Percentiles rank a stretch among this genome's conserved stretches.
Evolutionary conservation across 2,329 filamentous ascomycete species (phyloP).

Genomic region (Fusarium marasasianum): DNA sequence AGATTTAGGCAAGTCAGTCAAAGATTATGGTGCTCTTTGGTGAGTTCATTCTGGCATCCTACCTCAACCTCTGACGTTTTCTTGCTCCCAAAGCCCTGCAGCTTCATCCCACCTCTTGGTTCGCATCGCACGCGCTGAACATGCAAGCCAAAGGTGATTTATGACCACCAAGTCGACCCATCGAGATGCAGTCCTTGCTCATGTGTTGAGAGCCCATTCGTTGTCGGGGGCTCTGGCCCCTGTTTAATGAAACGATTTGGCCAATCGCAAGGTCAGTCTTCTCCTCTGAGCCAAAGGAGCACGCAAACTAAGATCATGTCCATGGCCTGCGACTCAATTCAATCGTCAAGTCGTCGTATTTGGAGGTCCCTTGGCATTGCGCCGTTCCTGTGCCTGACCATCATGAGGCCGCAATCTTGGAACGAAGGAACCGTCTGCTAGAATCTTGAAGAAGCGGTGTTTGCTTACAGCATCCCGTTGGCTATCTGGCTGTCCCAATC

Average conservation of each 20-base stretch:
- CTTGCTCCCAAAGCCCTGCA: slow-evolving; percentile 16
- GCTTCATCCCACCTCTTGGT: slow-evolving; percentile 4
- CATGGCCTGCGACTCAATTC: neutral
- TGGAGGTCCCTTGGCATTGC: neutral
- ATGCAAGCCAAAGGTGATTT: slow-evolving; percentile 25
- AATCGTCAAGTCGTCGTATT: slow-evolving; percentile 7
- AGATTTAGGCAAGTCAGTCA: neutral
- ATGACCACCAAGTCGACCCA: slow-evolving; percentile 26
- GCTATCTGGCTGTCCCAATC: neutral
- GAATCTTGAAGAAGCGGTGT: neutral
- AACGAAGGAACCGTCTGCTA: neutral
- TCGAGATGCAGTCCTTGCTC: slow-evolving; percentile 32
- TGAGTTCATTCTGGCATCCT: neutral
- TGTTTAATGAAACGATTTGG: slow-evolving; percentile 6
- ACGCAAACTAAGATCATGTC: neutral
- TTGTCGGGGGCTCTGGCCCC: slow-evolving; percentile 14
- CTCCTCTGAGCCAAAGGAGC: slow-evolving; percentile 3
- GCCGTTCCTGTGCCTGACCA: slow-evolving; percentile 14
- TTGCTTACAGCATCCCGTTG: neutral
- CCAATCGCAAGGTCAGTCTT: slow-evolving; percentile 29
- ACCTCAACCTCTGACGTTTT: neutral
- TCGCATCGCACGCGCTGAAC: slow-evolving; percentile 21
- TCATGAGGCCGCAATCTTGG: slow-evolving; percentile 10
- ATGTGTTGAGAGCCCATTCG: slow-evolving; percentile 41
- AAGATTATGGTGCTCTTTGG: neutral